Base-by-base conservation (phyloP, 2,329 filamentous ascomycete species). In the Aspergillus tubingensis region DNA sequence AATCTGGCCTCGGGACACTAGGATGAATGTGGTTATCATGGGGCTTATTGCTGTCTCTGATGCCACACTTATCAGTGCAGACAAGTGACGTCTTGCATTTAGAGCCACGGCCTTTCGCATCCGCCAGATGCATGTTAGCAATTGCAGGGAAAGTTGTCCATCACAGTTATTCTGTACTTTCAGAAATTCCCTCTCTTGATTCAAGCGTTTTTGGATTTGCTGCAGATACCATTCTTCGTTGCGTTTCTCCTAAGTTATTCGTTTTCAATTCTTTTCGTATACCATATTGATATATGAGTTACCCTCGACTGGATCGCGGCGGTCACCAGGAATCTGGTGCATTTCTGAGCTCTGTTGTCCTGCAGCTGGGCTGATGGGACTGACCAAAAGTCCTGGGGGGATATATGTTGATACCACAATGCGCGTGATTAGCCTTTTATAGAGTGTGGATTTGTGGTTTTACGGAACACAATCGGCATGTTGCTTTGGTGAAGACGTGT, bases 361-460 rank as follows among this genome's bases (percentile, higher is more conserved):
- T 48, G 43, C 57, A 63, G 61, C 61, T 56, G 61, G 58, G 48
- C 54, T 63, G 48, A 32, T 43, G 27, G 54, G 58, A 39, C 27
- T 52, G 17, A 39, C n/a, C 3, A 21, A 60, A 32, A 56, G 32
- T 39, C 25, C n/a, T 43, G 52, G 25, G 7, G 25, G 41, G 13
- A 57, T 25, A 53, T 27, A 32, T 38, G 51, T 50, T 52, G 43
- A 60, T 27, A 43, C 41, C 47, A 41, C 13, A 36, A 23, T 55
- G 58, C 36, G 38, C 36, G 5, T 41, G 38, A 39, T 50, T 39
- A 25, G 44, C 17, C 2, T 10, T 44, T 50, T 11, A 15, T 38
- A 39, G 19, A 57, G 32, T 11, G 32, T 36, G 39, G 39, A 23
- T 21, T n/a, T 27, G 21, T 8, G 15, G 2, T 11, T n/a, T 13